Conservation (phyloP, 2,329 filamentous ascomycete genomes). For the Plectosphaerella sp. region DNA sequence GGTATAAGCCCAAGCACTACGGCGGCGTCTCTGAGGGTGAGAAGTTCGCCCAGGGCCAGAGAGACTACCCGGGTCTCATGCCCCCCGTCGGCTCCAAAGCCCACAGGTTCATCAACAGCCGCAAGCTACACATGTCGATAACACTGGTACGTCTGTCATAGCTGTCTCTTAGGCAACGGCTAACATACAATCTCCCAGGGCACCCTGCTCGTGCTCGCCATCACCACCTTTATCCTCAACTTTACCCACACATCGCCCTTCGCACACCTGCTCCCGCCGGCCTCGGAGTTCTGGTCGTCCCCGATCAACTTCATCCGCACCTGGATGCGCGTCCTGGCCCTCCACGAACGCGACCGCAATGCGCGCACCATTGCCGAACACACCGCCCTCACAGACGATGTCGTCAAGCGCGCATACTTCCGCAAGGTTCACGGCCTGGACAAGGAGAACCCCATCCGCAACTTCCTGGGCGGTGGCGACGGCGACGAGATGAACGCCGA, state of each 20-base stretch:
- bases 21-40: slow-evolving; percentile 66
- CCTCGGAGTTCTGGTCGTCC: slow-evolving; percentile 62
- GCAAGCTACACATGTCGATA: slow-evolving; percentile 73
- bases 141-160: slow-evolving; percentile 60
- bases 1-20: slow-evolving; percentile 59
- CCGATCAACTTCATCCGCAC: slow-evolving; percentile 64
- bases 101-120: slow-evolving; percentile 79
- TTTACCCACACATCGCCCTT: slow-evolving; percentile 77
- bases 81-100: slow-evolving; percentile 76
- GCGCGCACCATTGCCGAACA: slow-evolving; percentile 67
- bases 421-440: slow-evolving; percentile 82
- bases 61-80: slow-evolving; percentile 85
- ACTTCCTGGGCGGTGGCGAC: slow-evolving; percentile 19
- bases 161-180: neutral
- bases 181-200: slow-evolving; percentile 33
- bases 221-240: slow-evolving; percentile 71
- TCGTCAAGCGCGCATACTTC: slow-evolving; percentile 80
- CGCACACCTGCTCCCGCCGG: slow-evolving; percentile 70
- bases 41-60: slow-evolving; percentile 58
- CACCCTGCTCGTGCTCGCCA: slow-evolving; percentile 64
- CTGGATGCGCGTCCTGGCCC: slow-evolving; percentile 66
- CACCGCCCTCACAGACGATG: slow-evolving; percentile 73
- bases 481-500: slow-evolving; percentile 23
- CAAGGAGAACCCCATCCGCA: slow-evolving; percentile 49
- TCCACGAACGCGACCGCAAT: slow-evolving; percentile 71